phyloP scores from a whole-genome alignment of 805 yeast genomes.

The Candida orba region DNA sequence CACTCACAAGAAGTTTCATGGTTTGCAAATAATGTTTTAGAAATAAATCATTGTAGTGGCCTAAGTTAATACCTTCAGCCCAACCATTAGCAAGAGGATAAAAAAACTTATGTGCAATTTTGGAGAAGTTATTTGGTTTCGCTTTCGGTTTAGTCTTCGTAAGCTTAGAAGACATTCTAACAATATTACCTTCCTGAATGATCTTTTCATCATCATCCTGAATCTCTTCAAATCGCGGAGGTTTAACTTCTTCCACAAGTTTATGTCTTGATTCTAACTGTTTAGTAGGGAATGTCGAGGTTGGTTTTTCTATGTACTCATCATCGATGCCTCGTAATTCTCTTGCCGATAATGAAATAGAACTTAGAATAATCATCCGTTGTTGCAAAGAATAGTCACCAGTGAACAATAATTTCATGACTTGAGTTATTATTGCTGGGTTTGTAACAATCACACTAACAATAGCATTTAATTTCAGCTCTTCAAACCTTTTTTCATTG shows the following conservation, averaged over 20 bases:
- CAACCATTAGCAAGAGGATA: constrained; percentile 49
- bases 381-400: constrained; percentile 83
- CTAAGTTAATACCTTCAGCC: constrained; percentile 48
- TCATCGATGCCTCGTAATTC: constrained; percentile 62
- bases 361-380: constrained; percentile 59
- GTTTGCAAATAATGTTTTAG: constrained; percentile 45
- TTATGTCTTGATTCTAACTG: constrained; percentile 21
- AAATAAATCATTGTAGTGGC: constrained; percentile 44
- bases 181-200: constrained; percentile 14
- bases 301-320: constrained; percentile 34
- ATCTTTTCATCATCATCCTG: not conserved
- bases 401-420: constrained; percentile 40
- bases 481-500: constrained; percentile 54
- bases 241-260: constrained; percentile 9
- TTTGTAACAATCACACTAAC: constrained; percentile 55
- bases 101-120: constrained; percentile 37
- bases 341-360: constrained; percentile 65
- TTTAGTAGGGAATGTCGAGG: constrained; percentile 27
- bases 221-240: constrained; percentile 14
- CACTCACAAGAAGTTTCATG: constrained; percentile 36
- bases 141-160: constrained; percentile 9
- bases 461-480: constrained; percentile 55
- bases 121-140: constrained; percentile 27
- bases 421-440: constrained; percentile 35
- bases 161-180: constrained; percentile 31